Evolutionary conservation across 805 yeast genomes (phyloP).

Genomic region (Candida argentea): DNA sequence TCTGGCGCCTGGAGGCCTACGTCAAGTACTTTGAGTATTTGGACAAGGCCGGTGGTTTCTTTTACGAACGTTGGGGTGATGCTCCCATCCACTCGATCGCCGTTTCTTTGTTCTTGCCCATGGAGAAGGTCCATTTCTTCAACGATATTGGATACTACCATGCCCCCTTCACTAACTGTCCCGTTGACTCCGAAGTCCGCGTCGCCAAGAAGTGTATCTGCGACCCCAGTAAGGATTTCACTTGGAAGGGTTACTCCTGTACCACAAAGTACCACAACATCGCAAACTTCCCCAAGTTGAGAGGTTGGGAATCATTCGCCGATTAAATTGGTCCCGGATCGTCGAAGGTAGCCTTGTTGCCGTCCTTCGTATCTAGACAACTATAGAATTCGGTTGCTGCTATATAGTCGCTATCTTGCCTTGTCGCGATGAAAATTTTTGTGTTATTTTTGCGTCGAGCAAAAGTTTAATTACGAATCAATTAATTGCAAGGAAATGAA

Average conservation of each 20-base stretch:
- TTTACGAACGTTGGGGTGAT: constrained; percentile 91
- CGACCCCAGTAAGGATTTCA: constrained; percentile 61
- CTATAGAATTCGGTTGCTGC: too few relatives aligned
- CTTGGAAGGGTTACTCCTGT: constrained; percentile 70
- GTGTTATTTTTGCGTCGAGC: too few relatives aligned
- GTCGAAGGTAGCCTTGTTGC: too few relatives aligned
- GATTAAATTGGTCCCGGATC: too few relatives aligned
- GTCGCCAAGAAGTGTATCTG: constrained; percentile 59
- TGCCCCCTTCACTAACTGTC: constrained; percentile 75
- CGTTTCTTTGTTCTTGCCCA: constrained; percentile 65
- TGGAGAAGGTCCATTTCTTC: constrained; percentile 64
- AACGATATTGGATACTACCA: constrained; percentile 81
- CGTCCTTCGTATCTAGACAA: too few relatives aligned
- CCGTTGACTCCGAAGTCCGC: constrained; percentile 54
- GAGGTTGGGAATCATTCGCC: constrained; percentile 58
- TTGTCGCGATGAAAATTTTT: too few relatives aligned
- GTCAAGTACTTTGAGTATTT: constrained; percentile 58
- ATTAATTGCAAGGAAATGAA: too few relatives aligned
- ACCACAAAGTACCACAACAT: constrained; percentile 51
- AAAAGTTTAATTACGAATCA: too few relatives aligned
- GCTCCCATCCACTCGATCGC: constrained; percentile 90
- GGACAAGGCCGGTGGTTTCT: constrained; percentile 83
- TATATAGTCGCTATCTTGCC: too few relatives aligned
- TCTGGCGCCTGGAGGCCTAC: constrained; percentile 72
- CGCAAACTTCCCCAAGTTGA: constrained; percentile 47